Evolutionary conservation across 2,329 filamentous ascomycete genomes (phyloP).

Genomic region (Plectosphaerella plurivora): DNA sequence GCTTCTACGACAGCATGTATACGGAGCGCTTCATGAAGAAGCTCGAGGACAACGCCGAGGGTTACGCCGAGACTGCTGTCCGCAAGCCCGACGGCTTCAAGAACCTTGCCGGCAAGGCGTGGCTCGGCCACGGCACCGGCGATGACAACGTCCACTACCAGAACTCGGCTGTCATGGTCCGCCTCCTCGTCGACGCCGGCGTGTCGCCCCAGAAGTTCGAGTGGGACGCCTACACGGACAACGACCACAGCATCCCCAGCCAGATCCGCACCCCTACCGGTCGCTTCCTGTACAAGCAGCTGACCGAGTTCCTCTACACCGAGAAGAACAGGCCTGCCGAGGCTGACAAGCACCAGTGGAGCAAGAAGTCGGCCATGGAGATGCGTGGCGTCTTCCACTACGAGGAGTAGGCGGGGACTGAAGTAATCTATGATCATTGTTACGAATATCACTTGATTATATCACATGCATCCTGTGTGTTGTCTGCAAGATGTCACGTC

Average conservation of each 20-base stretch:
- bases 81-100: slow-evolving; percentile 56
- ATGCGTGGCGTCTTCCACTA: background rate
- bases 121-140: slow-evolving; percentile 61
- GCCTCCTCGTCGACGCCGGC: slow-evolving; percentile 54
- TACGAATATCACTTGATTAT: no score
- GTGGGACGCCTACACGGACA: slow-evolving; percentile 62
- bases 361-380: slow-evolving; percentile 9
- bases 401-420: background rate
- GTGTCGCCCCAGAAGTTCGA: slow-evolving; percentile 59
- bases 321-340: slow-evolving; percentile 49
- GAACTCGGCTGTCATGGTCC: slow-evolving; percentile 56
- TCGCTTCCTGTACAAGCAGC: slow-evolving; percentile 56
- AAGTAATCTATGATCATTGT: no score
- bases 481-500: no score
- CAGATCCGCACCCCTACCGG: background rate
- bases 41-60: slow-evolving; percentile 47
- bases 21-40: slow-evolving; percentile 72
- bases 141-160: slow-evolving; percentile 73
- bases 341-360: slow-evolving; percentile 28
- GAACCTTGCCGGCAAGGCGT: slow-evolving; percentile 54
- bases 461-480: no score
- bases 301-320: slow-evolving; percentile 55
- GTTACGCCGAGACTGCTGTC: slow-evolving; percentile 59
- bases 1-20: slow-evolving; percentile 68
- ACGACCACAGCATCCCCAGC: slow-evolving; percentile 55